Conservation (phyloP, 495 filamentous ascomycete species). For the Daldinia grandis region DNA sequence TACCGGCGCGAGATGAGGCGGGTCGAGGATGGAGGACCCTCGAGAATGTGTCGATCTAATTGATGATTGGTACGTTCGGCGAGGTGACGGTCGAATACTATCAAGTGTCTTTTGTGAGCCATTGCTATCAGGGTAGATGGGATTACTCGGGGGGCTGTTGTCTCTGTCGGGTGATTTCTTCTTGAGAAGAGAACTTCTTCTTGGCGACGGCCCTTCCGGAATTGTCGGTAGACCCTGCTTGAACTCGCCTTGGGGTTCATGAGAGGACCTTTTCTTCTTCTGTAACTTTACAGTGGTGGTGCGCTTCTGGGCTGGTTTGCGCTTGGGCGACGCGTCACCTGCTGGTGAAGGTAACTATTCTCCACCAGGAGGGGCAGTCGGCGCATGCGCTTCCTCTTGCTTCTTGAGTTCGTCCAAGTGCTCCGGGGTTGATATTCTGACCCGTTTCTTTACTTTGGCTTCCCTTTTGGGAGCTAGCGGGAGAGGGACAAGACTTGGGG, state of each 20-base stretch:
- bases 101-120: constrained; percentile 51
- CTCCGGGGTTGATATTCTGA: constrained; percentile 45
- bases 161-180: constrained; percentile 21
- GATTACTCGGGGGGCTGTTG: constrained; percentile 11
- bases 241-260: constrained; percentile 18
- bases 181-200: constrained; percentile 46
- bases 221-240: constrained; percentile 49
- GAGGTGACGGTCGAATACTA: constrained; percentile 48
- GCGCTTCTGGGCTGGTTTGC: constrained; percentile 35
- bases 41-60: constrained; percentile 55
- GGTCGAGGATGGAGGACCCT: constrained; percentile 53
- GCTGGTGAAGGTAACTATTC: constrained; percentile 29
- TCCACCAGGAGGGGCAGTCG: constrained; percentile 12
- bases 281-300: constrained; percentile 56
- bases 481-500: constrained; percentile 38
- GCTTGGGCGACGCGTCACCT: constrained; percentile 15
- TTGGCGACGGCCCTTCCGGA: constrained; percentile 57
- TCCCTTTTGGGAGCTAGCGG: constrained; percentile 42
- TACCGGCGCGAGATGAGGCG: constrained; percentile 57
- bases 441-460: constrained; percentile 26
- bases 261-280: constrained; percentile 44
- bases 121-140: constrained; percentile 17
- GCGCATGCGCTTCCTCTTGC: constrained; percentile 45
- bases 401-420: constrained; percentile 43
- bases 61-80: constrained; percentile 60